These are phyloP conservation scores for Aspergillus nanangensis DNA, from an alignment of 495 filamentous ascomycete species.

Conservation along the genomic window DNA sequence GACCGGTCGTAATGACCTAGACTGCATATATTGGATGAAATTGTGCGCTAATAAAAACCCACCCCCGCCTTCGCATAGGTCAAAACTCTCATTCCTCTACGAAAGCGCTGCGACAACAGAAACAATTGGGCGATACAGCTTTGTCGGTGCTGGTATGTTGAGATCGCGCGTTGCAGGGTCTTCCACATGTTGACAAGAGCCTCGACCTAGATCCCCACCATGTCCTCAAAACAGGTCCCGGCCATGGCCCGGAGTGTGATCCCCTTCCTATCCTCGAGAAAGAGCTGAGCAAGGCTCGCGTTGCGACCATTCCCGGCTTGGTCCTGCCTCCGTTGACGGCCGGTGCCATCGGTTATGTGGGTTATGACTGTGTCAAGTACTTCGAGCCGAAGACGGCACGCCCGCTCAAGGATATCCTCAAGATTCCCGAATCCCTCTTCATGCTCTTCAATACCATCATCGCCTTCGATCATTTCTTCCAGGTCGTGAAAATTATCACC, in stretches of 20 bases:
- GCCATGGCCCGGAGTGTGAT: slow-evolving; percentile 77
- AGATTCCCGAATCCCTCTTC: slow-evolving; percentile 89
- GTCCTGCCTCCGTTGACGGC: slow-evolving; percentile 79
- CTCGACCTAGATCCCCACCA: slow-evolving; percentile 64
- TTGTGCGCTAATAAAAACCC: slow-evolving; percentile 11
- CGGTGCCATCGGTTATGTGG: slow-evolving; percentile 92
- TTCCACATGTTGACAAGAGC: slow-evolving; percentile 1
- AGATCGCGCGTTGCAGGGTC: slow-evolving; percentile 3
- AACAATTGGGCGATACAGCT: slow-evolving; percentile 89
- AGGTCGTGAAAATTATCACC: slow-evolving; percentile 86
- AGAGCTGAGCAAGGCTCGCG: slow-evolving; percentile 71
- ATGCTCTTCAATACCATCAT: slow-evolving; percentile 97
- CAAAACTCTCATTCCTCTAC: slow-evolving; percentile 68
- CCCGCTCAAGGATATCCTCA: slow-evolving; percentile 78
- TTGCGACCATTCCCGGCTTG: slow-evolving; percentile 74
- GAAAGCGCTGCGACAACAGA: slow-evolving; percentile 91
- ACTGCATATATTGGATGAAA: not conserved
- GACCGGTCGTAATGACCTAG: not conserved
- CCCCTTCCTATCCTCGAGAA: slow-evolving; percentile 76
- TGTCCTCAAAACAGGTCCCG: slow-evolving; percentile 79
- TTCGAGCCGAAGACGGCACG: slow-evolving; percentile 92
- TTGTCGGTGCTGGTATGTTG: slow-evolving; percentile 74
- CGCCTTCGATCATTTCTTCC: slow-evolving; percentile 92
- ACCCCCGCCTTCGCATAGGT: slow-evolving; percentile 19
- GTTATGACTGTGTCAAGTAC: slow-evolving; percentile 95